phyloP scores from a whole-genome alignment of 352 stramenopile genomes.

The Pythium myriotylum region DNA sequence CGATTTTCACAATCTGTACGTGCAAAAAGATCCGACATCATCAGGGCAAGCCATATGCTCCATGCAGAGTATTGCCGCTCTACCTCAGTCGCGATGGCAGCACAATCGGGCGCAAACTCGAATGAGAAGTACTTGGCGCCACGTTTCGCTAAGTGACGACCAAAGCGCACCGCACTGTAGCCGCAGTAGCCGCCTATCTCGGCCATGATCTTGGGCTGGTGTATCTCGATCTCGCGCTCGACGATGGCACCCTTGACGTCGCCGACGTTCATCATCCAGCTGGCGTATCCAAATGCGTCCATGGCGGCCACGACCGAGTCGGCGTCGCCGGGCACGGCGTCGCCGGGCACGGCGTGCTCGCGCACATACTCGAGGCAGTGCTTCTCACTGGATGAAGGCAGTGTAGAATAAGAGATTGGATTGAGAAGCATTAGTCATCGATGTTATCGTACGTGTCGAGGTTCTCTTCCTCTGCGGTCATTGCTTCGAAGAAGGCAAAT shows the following conservation, averaged over 20 bases:
- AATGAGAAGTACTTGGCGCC: slow-evolving; percentile 47
- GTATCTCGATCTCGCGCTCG: slow-evolving; percentile 44
- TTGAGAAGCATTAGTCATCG: no score
- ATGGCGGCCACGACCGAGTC: slow-evolving; percentile 40
- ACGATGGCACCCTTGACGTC: slow-evolving; percentile 41
- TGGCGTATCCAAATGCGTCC: slow-evolving; percentile 37
- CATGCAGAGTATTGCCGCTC: neutral
- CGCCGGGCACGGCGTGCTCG: slow-evolving; percentile 35
- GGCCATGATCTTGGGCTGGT: slow-evolving; percentile 39
- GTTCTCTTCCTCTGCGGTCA: no score
- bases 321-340: slow-evolving; percentile 37
- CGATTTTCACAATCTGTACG: slow-evolving; percentile 40
- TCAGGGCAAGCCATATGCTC: neutral
- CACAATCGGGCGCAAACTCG: slow-evolving; percentile 39
- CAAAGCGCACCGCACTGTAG: slow-evolving; percentile 54
- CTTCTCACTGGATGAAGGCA: neutral
- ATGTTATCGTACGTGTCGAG: no score
- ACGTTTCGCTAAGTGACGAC: slow-evolving; percentile 23
- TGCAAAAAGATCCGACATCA: neutral
- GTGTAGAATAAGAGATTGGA: no score
- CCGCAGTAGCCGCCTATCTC: slow-evolving; percentile 44
- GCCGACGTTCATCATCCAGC: slow-evolving; percentile 56
- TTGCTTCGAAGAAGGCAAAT: no score
- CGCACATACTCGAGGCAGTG: slow-evolving; percentile 42
- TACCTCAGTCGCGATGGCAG: slow-evolving; percentile 42